Conservation (phyloP, 1,284 basidiomycete genomes). For the Singerocomus inundabilis region DNA sequence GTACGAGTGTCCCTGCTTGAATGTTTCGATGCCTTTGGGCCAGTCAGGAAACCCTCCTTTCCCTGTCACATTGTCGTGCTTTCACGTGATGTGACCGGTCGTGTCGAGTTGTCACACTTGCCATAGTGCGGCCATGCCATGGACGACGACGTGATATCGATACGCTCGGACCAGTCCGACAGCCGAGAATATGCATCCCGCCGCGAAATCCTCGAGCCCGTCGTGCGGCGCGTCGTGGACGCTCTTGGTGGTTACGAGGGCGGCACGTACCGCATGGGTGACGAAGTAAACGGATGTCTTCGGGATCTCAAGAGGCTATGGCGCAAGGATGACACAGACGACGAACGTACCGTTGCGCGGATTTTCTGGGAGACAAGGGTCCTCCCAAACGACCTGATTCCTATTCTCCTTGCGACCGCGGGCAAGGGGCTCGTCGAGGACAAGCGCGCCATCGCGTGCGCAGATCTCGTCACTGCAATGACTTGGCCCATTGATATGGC, state of each 20-base stretch:
- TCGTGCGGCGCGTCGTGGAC: constrained; percentile 69
- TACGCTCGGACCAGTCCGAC: constrained; percentile 38
- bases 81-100: constrained; percentile 32
- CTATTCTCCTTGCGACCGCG: constrained; percentile 78
- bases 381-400: constrained; percentile 81
- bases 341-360: constrained; percentile 89
- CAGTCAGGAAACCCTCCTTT: background rate
- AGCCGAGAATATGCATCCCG: constrained; percentile 26
- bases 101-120: constrained; percentile 22
- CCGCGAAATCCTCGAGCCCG: constrained; percentile 58
- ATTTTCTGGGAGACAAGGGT: constrained; percentile 85
- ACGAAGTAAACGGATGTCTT: constrained; percentile 81
- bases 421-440: constrained; percentile 76
- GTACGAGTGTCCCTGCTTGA: background rate
- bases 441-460: constrained; percentile 82
- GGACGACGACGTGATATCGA: constrained; percentile 37
- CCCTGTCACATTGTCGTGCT: constrained; percentile 1
- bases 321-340: constrained; percentile 93
- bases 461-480: constrained; percentile 90
- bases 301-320: constrained; percentile 93
- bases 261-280: constrained; percentile 77
- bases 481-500: constrained; percentile 97
- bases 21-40: background rate
- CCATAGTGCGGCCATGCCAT: constrained; percentile 9
- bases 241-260: constrained; percentile 72